Evolutionary conservation across 352 stramenopile species (phyloP), one percentile per base, ranked within the genome.

Genomic region (Blastocystis sp.): DNA sequence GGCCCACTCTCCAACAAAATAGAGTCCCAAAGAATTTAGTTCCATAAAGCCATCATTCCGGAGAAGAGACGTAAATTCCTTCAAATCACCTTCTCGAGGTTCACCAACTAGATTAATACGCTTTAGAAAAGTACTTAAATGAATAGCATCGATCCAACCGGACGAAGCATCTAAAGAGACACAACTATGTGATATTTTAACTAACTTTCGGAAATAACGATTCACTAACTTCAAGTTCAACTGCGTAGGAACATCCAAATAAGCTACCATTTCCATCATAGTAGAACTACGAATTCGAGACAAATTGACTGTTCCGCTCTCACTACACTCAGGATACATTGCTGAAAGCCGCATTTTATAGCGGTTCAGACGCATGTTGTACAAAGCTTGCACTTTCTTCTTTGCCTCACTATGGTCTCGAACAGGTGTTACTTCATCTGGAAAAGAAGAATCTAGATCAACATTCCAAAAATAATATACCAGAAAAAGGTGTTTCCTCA

Each of bases 21-120:
- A 54, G 0, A 83, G 14, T 46, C 65, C 71, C n/a, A 83, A 56
- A 2, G 71, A 46, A 11, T 35, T 46, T 5, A 83, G 46, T 42
- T 83, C 71, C 5, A 49, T 83, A 37, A 83, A 83, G 27, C 49
- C 52, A 42, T 83, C 71, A 27, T 83, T 83, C 49, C 65, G 42
- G 27, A 83, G 49, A 43, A 83, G 24, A 0, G 14, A 65, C 4
- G 71, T 83, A 29, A 83, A 83, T 6, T 57, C 29, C 29, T 83
- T 51, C 7, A 83, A 56, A 42, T 83, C 71, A 1, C 27, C 16
- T 37, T 83, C 71, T 21, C 51, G 24, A 5, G 71, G 71, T 37
- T 83, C 46, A 32, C 71, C 71, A 32, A 65, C 63, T 6, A 83
- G 51, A 12, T 27, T 43, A 27, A 83, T 83, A 3, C 71, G 71